Base-by-base conservation (phyloP, 352 stramenopile species). In the Globisporangium acanthophoron region DNA sequence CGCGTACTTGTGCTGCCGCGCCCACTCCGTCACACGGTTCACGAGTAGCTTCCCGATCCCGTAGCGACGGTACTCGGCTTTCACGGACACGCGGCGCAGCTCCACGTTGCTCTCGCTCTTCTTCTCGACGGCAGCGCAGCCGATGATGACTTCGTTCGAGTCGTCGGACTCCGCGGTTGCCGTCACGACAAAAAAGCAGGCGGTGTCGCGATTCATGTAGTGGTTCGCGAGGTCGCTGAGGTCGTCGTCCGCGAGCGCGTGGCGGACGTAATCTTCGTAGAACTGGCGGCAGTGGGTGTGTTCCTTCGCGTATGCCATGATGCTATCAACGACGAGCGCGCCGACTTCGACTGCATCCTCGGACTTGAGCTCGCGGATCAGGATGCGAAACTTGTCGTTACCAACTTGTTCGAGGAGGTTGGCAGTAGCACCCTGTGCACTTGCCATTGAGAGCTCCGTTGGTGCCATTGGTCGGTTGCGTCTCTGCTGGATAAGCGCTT, bases 161-260 rank as follows among this genome's bases (percentile, higher is more conserved):
- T 37, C 24, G 12, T 46, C 12, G 21, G 21, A 7, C 9, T n/a
- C 31, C 27, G n/a, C 1, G 3, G n/a, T 24, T 31, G 40, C 27
- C 4, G 52, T 55, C 16, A 33, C 58, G 44, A 55, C 45, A 35
- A 54, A 60, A 52, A 60, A 64, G 37, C 50, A 41, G 13, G 55
- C 58, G 11, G 44, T 41, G 13, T 27, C 18, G 7, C 3, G 15
- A n/a, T n/a, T n/a, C 24, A 60, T 21, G 27, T 64, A 64, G 51
- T 44, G 24, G 18, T 31, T 8, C n/a, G 16, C 24, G 18, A 64
- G 50, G 45, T 64, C 58, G 43, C 43, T 33, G 29, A 64, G 20
- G 24, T 64, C 51, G 1, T 58, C 43, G 18, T 66, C 55, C 21
- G n/a, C n/a, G n/a, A 82, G 16, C 47, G 52, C 62, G 31, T 62